A percentile compares a stretch with the other conserved stretches of the same genome.
Conservation (phyloP, 495 filamentous ascomycete species). For the Durotheca rogersii region DNA sequence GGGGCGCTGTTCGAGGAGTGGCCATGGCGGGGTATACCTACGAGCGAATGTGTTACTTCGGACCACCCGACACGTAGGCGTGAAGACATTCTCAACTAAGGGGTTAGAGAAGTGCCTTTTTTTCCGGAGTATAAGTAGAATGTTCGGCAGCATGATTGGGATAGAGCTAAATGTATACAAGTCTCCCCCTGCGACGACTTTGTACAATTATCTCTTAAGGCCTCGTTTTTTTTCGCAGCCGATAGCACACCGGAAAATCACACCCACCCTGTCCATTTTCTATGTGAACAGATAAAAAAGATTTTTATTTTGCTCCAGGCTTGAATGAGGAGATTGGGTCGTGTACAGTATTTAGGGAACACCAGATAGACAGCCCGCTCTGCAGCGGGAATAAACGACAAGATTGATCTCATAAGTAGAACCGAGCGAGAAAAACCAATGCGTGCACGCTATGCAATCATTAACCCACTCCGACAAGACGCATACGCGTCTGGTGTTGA, state of each 20-base stretch:
- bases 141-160: constrained; percentile 11
- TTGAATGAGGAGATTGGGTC: background rate
- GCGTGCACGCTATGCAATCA: constrained; percentile 29
- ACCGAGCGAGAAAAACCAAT: constrained; percentile 20
- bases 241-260: background rate
- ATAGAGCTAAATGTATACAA: constrained; percentile 20
- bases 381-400: background rate
- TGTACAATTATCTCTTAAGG: too few species aligned
- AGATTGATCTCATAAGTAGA: constrained; percentile 5
- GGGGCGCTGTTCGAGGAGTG: too few species aligned
- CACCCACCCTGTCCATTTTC: background rate
- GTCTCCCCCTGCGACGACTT: constrained; percentile 8
- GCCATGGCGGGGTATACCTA: too few species aligned
- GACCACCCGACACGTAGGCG: too few species aligned
- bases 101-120: too few species aligned
- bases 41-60: too few species aligned
- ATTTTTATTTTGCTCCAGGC: background rate
- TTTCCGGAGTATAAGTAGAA: constrained; percentile 1
- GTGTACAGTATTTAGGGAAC: background rate
- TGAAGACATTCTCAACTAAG: too few species aligned
- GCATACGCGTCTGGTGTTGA: background rate
- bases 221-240: constrained; percentile 7
- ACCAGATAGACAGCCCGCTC: background rate
- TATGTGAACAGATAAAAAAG: background rate
- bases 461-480: constrained; percentile 8